Conservation (phyloP, 2,329 filamentous ascomycete genomes). For the Neofusicoccum kwambonambiense region DNA sequence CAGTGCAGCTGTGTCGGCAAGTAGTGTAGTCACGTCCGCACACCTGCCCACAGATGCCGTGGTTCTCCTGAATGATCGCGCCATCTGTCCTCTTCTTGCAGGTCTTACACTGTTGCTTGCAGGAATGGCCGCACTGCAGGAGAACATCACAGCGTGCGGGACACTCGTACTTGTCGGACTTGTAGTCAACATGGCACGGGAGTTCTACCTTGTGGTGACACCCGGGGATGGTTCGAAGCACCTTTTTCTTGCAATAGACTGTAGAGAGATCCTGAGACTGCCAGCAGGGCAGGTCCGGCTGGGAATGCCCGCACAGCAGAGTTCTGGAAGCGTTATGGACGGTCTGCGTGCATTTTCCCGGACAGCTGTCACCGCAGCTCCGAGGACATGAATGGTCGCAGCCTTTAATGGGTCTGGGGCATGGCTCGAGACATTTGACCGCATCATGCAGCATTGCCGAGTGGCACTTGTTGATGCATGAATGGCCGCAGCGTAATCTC, state of each 20-base stretch:
- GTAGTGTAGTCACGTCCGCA: conserved; percentile 54
- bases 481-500: conserved; percentile 31
- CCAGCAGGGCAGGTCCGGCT: conserved; percentile 24
- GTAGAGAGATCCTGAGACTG: conserved; percentile 41
- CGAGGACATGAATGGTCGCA: conserved; percentile 30
- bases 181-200: conserved; percentile 52
- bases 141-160: conserved; percentile 44
- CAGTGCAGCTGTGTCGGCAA: conserved; percentile 57
- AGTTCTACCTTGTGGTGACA: conserved; percentile 57
- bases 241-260: conserved; percentile 50
- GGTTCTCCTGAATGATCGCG: conserved; percentile 28
- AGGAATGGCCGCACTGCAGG: neutral
- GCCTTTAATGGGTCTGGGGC: conserved; percentile 24
- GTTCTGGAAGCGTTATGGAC: conserved; percentile 21
- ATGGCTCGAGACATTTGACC: conserved; percentile 28
- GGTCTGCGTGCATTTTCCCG: conserved; percentile 23
- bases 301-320: conserved; percentile 31
- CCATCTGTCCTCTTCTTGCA: conserved; percentile 32
- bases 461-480: conserved; percentile 31
- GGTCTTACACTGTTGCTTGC: neutral
- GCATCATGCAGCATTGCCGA: conserved; percentile 30
- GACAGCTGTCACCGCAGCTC: conserved; percentile 31
- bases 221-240: conserved; percentile 51
- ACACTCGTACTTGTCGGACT: conserved; percentile 47
- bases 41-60: conserved; percentile 46